Evolutionary conservation across 2,329 filamentous ascomycete genomes (phyloP).

Genomic region (Xylariaceae sp.): DNA sequence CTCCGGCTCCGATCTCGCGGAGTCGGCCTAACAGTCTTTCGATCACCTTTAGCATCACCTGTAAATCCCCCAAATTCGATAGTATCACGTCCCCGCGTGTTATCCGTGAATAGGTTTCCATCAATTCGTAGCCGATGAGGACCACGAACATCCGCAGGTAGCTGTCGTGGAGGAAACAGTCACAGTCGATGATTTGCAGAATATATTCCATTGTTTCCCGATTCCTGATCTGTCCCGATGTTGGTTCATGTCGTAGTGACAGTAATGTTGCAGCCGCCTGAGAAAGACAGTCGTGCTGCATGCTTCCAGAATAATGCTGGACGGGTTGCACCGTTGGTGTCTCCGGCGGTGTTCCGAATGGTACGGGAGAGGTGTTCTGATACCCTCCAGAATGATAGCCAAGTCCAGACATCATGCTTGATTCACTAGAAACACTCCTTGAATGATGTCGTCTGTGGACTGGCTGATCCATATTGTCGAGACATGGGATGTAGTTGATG

Average conservation of each 20-base stretch:
- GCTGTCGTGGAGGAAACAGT: conserved; percentile 20
- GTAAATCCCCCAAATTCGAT: conserved; percentile 19
- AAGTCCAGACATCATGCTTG: conserved; percentile 21
- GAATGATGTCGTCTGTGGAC: conserved; percentile 16
- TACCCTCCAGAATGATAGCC: conserved; percentile 15
- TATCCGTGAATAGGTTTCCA: conserved; percentile 19
- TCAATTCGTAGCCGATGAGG: conserved; percentile 23
- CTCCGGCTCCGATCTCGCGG: conserved; percentile 10
- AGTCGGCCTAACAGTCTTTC: conserved; percentile 21
- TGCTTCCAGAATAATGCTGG: conserved; percentile 9
- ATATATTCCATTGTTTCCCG: conserved; percentile 20
- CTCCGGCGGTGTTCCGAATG: conserved; percentile 21
- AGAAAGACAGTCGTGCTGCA: conserved; percentile 22
- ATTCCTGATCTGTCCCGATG: conserved; percentile 7
- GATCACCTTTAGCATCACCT: conserved; percentile 21
- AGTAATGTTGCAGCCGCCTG: conserved; percentile 18
- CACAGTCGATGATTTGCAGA: conserved; percentile 21
- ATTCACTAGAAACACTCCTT: conserved; percentile 21
- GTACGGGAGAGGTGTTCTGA: conserved; percentile 13
- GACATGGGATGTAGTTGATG: conserved; percentile 15
- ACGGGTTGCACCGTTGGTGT: conserved; percentile 17
- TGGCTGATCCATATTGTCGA: conserved; percentile 13
- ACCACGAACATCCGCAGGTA: conserved; percentile 21
- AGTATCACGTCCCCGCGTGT: conserved; percentile 15
- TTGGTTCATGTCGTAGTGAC: conserved; percentile 15